phyloP scores from a whole-genome alignment of 2,329 filamentous ascomycete species.

The Phialophora macrospora region DNA sequence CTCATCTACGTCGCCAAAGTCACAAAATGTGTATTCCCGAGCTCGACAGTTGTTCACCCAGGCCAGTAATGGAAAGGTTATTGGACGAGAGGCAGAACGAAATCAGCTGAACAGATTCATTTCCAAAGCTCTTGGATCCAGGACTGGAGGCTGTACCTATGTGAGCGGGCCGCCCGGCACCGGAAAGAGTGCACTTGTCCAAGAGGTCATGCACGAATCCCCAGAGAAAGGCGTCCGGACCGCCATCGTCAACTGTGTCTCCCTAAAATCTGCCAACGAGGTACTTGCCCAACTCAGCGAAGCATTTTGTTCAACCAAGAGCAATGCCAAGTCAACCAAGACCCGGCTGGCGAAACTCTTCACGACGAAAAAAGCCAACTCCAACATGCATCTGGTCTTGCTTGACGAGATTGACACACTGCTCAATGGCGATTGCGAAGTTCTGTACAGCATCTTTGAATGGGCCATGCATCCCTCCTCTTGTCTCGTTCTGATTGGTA shows the following conservation, averaged over 20 bases:
- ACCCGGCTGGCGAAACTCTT: conserved; percentile 73
- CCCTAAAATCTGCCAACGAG: conserved; percentile 84
- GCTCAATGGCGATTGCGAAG: conserved; percentile 82
- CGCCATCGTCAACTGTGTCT: conserved; percentile 95
- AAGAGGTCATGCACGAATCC: conserved; percentile 71
- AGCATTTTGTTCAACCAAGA: conserved; percentile 66
- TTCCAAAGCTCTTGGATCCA: conserved; percentile 62
- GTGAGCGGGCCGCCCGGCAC: conserved; percentile 95
- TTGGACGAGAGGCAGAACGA: conserved; percentile 75
- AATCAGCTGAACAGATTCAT: conserved; percentile 73
- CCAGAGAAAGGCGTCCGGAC: conserved; percentile 63
- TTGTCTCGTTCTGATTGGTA: conserved; percentile 81
- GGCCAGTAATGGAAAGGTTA: conserved; percentile 73
- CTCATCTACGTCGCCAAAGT: conserved; percentile 71
- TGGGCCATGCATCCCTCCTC: conserved; percentile 88
- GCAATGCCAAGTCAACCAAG: conserved; percentile 69
- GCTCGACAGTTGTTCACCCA: conserved; percentile 87
- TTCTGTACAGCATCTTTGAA: conserved; percentile 92
- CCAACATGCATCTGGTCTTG: conserved; percentile 75
- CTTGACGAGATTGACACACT: conserved; percentile 96
- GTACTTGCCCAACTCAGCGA: conserved; percentile 80
- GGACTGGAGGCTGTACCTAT: conserved; percentile 81
- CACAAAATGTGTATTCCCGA: conserved; percentile 78
- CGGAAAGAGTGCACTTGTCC: conserved; percentile 93
- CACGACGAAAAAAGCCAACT: conserved; percentile 60